Percentiles rank a stretch among this genome's conserved stretches.
Conservation (phyloP, 495 filamentous ascomycete species). For the Penicillium odoratum region DNA sequence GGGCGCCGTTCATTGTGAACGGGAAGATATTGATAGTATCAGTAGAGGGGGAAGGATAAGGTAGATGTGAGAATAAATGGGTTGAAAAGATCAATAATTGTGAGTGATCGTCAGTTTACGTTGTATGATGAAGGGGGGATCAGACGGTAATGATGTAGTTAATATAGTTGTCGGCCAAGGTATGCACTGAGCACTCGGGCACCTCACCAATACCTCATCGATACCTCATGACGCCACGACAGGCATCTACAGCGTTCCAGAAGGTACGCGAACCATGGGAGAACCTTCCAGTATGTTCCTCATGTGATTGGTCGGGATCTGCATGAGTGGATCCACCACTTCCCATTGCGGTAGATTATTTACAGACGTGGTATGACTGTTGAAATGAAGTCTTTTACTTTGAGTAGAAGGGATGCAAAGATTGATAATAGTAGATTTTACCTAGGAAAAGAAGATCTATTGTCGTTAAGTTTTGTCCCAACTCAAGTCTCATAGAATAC, state of each 20-base stretch:
- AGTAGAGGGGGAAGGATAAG: conserved; percentile 9
- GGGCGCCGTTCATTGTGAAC: conserved; percentile 46
- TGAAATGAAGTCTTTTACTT: too few relatives aligned
- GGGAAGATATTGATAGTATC: conserved; percentile 7
- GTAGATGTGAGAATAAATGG: conserved; percentile 12
- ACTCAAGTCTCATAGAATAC: not conserved
- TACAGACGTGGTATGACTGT: not conserved
- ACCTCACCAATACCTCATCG: conserved; percentile 5
- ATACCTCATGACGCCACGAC: conserved; percentile 37
- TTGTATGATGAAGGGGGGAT: not conserved
- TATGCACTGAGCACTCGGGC: not conserved
- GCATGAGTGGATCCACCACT: not conserved
- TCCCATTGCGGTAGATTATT: not conserved
- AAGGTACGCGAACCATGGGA: conserved; percentile 23
- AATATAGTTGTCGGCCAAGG: conserved; percentile 23
- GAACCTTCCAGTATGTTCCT: not conserved
- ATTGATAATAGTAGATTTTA: too few relatives aligned
- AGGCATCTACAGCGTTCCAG: conserved; percentile 46
- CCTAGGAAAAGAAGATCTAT: not conserved
- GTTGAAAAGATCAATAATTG: not conserved
- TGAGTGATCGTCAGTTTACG: not conserved
- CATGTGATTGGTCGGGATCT: not conserved
- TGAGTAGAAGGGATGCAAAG: too few relatives aligned
- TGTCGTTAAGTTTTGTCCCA: too few relatives aligned
- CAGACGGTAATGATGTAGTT: conserved; percentile 15